Evolutionary conservation across 2,329 filamentous ascomycete genomes (phyloP).

Genomic region (Epichloe gansuensis): DNA sequence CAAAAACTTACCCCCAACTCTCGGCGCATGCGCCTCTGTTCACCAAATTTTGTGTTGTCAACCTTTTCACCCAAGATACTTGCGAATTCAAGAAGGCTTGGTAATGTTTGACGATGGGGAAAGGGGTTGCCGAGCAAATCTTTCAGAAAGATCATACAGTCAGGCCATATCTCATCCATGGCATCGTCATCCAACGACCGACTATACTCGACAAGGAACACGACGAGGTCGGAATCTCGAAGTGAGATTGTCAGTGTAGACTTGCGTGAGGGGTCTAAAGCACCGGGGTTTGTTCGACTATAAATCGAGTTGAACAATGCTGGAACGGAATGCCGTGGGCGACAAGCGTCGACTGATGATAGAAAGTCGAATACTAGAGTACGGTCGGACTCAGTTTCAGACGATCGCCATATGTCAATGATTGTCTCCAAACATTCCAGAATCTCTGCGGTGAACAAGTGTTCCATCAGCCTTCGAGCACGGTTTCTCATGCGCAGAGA

Average conservation of each 20-base stretch:
- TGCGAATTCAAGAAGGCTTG: slow-evolving; percentile 75
- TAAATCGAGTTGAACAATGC: slow-evolving; percentile 95
- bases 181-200: slow-evolving; percentile 87
- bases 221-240: slow-evolving; percentile 69
- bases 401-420: slow-evolving; percentile 66
- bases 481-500: slow-evolving; percentile 84
- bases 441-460: slow-evolving; percentile 83
- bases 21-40: slow-evolving; percentile 81
- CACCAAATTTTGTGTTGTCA: slow-evolving; percentile 94
- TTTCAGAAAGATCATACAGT: slow-evolving; percentile 80
- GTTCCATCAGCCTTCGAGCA: slow-evolving; percentile 75
- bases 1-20: slow-evolving; percentile 61
- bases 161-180: slow-evolving; percentile 95
- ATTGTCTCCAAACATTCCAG: slow-evolving; percentile 89
- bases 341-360: slow-evolving; percentile 79
- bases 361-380: slow-evolving; percentile 70
- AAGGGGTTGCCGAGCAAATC: slow-evolving; percentile 90
- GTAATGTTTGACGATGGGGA: slow-evolving; percentile 81
- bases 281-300: slow-evolving; percentile 75
- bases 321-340: slow-evolving; percentile 82
- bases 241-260: slow-evolving; percentile 82
- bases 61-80: slow-evolving; percentile 88
- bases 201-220: slow-evolving; percentile 84
- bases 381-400: slow-evolving; percentile 33
- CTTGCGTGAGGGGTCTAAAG: slow-evolving; percentile 65